Percentiles rank a stretch among this genome's conserved stretches.
phyloP scores from a whole-genome alignment of 345 rosid genomes.

The Cardiospermum halicacabum region DNA sequence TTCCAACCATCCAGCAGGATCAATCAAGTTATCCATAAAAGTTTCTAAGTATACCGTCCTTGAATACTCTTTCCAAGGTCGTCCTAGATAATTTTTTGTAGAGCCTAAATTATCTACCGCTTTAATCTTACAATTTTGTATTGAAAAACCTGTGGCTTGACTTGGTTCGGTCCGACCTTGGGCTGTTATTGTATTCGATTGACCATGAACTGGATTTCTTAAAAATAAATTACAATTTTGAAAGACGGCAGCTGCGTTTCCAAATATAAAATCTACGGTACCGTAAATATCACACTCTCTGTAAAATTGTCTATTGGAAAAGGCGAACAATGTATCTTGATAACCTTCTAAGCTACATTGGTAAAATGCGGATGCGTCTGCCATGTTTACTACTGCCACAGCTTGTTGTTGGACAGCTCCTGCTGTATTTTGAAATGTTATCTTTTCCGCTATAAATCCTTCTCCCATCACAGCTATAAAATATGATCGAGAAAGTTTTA shows the following conservation, averaged over 20 bases:
- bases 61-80: constrained; percentile 41
- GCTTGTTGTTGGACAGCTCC: constrained; percentile 33
- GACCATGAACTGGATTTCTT: constrained; percentile 19
- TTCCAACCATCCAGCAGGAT: constrained; percentile 27
- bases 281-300: constrained; percentile 31
- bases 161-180: constrained; percentile 34
- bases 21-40: constrained; percentile 19
- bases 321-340: constrained; percentile 32
- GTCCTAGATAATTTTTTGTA: constrained; percentile 20
- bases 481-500: too few species aligned
- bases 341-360: constrained; percentile 28
- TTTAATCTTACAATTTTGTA: constrained; percentile 25
- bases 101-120: constrained; percentile 21
- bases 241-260: constrained; percentile 31
- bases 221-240: constrained; percentile 26
- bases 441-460: constrained; percentile 34
- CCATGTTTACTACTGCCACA: constrained; percentile 33
- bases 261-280: constrained; percentile 34
- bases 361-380: constrained; percentile 22
- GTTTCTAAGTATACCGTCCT: constrained; percentile 31
- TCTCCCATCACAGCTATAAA: constrained; percentile 27
- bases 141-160: constrained; percentile 36
- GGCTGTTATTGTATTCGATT: constrained; percentile 31
- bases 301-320: constrained; percentile 35
- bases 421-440: constrained; percentile 33